Evolutionary conservation across 768 basidiomycete genomes (phyloP), one percentile per base, ranked within the genome.

Genomic region (Mycena vulgaris): DNA sequence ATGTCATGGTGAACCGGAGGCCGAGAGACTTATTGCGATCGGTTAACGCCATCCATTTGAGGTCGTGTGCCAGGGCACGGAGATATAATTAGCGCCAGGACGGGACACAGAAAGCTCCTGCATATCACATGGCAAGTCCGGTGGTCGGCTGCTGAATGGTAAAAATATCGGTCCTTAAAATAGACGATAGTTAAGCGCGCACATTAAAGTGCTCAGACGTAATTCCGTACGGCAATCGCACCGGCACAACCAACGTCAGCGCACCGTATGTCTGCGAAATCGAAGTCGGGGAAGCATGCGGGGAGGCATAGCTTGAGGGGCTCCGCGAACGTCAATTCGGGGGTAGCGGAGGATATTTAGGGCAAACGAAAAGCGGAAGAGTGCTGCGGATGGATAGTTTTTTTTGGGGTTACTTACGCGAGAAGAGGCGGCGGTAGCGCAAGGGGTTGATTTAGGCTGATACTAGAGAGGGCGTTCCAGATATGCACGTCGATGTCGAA

Each of bases 201-300:
- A 35, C 33, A 6, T 35, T 13, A 6, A 35, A 6, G 6, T 13
- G 33, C 33, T 48, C 47, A 48, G 2, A 23, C 47, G 25, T 58
- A 58, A 58, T 58, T 40, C 25, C 39, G 30, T 25, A 33, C 25
- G 25, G 40, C 37, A 42, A 58, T 40, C 25, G 27, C 56, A 42
- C 40, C 37, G 56, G 39, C 13, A 42, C 37, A 30, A 58, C 56
- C 39, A 57, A 13, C 53, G 52, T 53, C 17, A 53, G 9, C 21
- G 30, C 17, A 9, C 30, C 31, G 28, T 53, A 53, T 53, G 17
- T 16, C 56, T 6, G 56, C 56, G 27, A 40, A 57, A 4, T 57
- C 35, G 14, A 57, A 57, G n/a, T 57, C 56, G n/a, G 56, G 56
- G 17, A 57, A 57, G 17, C 56, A 57, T 23, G 39, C 25, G 2